Conservation (phyloP, 75 land plant genomes). For the Selaginella moellendorffii region DNA sequence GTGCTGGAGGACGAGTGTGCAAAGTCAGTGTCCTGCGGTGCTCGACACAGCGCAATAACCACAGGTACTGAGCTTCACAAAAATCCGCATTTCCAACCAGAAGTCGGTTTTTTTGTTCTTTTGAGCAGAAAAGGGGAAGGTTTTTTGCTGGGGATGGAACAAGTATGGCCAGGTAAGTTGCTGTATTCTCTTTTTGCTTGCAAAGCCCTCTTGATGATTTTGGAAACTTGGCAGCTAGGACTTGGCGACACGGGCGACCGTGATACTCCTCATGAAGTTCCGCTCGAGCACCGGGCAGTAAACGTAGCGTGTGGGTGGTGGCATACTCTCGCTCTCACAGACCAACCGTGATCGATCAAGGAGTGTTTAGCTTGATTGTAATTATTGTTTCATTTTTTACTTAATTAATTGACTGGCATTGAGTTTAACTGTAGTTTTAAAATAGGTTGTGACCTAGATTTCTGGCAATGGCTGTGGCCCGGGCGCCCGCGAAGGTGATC, state of each 20-base stretch:
- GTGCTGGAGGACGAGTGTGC: conserved; percentile 55
- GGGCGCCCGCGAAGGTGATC: conserved; percentile 87
- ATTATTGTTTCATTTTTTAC: no score
- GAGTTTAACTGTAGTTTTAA: no score
- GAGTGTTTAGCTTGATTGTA: no score
- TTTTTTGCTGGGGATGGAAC: conserved; percentile 99
- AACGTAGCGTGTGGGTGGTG: conserved; percentile 93
- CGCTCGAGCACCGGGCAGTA: conserved; percentile 29
- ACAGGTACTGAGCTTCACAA: no score
- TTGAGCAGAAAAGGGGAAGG: conserved; percentile 56
- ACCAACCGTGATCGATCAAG: no score
- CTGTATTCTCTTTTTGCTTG: no score
- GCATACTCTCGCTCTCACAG: conserved; percentile 49
- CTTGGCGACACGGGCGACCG: conserved; percentile 77
- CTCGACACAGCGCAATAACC: conserved; percentile 82
- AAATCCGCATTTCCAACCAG: no score
- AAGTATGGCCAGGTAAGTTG: conserved; percentile 91
- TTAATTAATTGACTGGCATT: no score
- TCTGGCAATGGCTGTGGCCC: conserved; percentile 16
- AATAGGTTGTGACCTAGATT: no score
- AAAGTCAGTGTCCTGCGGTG: conserved; percentile 73
- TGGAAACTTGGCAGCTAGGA: conserved; percentile 64
- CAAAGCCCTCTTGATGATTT: no score
- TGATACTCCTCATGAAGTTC: conserved; percentile 56
- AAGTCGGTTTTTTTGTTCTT: no score